These are phyloP conservation scores for Apiospora saccharicola DNA, from an alignment of 2,329 filamentous ascomycete genomes.

Conservation along the genomic window DNA sequence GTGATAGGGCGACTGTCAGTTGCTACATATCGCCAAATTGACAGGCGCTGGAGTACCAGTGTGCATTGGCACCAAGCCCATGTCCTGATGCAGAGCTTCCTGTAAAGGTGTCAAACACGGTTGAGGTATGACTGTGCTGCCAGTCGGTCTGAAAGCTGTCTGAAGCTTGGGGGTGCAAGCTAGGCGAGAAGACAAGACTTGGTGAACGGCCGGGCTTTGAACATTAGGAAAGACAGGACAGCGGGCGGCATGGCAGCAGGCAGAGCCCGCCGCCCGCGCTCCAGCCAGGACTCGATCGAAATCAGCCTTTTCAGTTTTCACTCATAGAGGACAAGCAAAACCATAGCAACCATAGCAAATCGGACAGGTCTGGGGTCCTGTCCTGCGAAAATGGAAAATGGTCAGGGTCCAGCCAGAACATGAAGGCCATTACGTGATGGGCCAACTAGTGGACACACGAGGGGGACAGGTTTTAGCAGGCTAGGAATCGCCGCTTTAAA, in stretches of 20 bases:
- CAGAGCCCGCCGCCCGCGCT: background rate
- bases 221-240: background rate
- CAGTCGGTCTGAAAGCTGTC: background rate
- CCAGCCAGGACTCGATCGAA: background rate
- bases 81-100: background rate
- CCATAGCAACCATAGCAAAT: background rate
- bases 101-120: background rate
- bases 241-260: background rate
- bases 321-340: background rate
- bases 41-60: background rate
- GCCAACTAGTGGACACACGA: slow-evolving; percentile 8
- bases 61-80: background rate
- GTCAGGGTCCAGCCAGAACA: slow-evolving; percentile 1
- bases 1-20: background rate
- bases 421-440: slow-evolving; percentile 20
- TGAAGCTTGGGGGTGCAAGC: background rate
- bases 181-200: background rate
- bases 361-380: background rate
- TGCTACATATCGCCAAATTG: background rate
- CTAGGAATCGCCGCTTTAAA: slow-evolving; percentile 16
- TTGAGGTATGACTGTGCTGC: background rate
- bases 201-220: background rate
- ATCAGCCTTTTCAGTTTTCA: background rate
- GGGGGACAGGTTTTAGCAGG: slow-evolving; percentile 1
- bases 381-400: background rate